Conservation (phyloP, 2,329 filamentous ascomycete species). For the Venturia carpophila region DNA sequence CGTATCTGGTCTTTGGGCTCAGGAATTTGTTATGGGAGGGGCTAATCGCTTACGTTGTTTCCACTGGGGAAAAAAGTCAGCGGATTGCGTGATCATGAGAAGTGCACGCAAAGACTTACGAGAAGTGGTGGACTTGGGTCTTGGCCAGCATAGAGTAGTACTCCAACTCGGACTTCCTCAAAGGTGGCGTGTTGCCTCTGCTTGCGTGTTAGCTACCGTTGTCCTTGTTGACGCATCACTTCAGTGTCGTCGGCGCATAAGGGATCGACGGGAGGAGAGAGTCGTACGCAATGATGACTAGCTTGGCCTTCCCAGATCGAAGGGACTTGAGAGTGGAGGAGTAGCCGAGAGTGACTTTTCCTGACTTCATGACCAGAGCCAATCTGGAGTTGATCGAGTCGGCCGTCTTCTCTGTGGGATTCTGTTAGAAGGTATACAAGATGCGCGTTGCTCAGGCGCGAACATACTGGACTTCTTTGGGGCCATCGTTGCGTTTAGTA, state of each 20-base stretch:
- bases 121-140: conserved; percentile 95
- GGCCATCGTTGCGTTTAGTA: conserved; percentile 48
- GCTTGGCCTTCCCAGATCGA: conserved; percentile 94
- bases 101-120: conserved; percentile 24
- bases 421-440: conserved; percentile 28
- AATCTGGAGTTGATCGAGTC: conserved; percentile 68
- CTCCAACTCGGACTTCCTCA: conserved; percentile 96
- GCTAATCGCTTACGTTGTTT: conserved; percentile 80
- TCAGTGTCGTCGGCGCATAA: conserved; percentile 24
- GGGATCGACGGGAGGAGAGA: neutral
- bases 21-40: conserved; percentile 12
- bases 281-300: conserved; percentile 64
- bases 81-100: neutral
- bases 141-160: conserved; percentile 94
- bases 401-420: conserved; percentile 59
- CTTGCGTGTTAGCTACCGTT: neutral
- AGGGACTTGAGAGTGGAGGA: conserved; percentile 85
- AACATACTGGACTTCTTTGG: conserved; percentile 53
- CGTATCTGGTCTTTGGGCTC: conserved; percentile 23
- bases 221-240: neutral
- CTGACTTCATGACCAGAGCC: conserved; percentile 61
- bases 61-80: conserved; percentile 38
- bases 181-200: conserved; percentile 91
- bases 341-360: conserved; percentile 65
- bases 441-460: neutral